Percentiles rank a stretch among this genome's conserved stretches.
Conservation (phyloP, 768 basidiomycete species). For the Lactarius akahatsu region DNA sequence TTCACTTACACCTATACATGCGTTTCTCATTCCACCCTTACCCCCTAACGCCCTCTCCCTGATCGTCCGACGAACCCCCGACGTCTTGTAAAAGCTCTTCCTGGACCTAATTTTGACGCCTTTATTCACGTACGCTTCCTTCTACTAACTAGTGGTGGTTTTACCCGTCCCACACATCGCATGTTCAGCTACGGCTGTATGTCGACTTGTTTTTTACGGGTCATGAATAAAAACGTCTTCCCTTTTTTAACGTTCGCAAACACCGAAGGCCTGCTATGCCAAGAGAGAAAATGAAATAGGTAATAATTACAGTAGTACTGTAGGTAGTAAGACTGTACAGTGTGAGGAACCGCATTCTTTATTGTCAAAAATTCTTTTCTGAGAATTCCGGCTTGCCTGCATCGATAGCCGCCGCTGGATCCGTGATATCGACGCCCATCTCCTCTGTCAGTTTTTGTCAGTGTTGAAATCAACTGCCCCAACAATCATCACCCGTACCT, state of each 20-base stretch:
- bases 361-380: conserved; percentile 4
- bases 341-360: not conserved
- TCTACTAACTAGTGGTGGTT: not conserved
- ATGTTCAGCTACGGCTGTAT: not conserved
- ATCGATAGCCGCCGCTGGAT: conserved; percentile 35
- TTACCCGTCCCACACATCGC: not conserved
- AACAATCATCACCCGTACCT: conserved; percentile 14
- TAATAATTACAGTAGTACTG: not conserved
- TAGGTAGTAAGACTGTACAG: not conserved
- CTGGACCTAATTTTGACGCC: not conserved
- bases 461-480: no score
- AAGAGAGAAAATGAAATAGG: not conserved
- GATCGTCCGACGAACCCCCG: not conserved
- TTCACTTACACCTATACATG: conserved; percentile 4
- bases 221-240: not conserved
- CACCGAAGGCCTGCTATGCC: no score
- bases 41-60: not conserved
- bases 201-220: not conserved
- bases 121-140: not conserved
- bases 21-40: not conserved
- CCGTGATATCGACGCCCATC: conserved; percentile 51
- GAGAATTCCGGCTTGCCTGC: conserved; percentile 8
- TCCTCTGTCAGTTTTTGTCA: conserved; percentile 41
- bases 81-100: not conserved
- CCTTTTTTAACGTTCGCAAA: no score